Percentiles rank a stretch among this genome's conserved stretches.
phyloP scores from a whole-genome alignment of 495 filamentous ascomycete genomes.

The Aspergillus hancockii region DNA sequence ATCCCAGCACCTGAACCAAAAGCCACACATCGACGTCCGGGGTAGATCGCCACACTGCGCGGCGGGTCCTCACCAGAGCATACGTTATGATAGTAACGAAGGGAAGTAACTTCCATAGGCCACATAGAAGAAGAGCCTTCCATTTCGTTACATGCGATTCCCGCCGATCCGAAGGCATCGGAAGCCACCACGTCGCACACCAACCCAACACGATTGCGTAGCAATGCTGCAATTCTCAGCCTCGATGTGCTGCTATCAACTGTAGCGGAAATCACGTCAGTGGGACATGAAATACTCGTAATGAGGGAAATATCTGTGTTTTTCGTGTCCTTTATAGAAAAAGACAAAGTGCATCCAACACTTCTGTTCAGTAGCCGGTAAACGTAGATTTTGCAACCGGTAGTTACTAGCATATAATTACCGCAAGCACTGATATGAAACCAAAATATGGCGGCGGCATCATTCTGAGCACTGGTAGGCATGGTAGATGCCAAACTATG shows the following conservation, averaged over 20 bases:
- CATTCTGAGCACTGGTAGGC: slow-evolving; percentile 24
- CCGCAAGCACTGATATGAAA: slow-evolving; percentile 63
- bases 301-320: slow-evolving; percentile 43
- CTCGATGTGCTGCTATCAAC: slow-evolving; percentile 62
- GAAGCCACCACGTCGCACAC: slow-evolving; percentile 54
- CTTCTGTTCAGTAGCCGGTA: slow-evolving; percentile 51
- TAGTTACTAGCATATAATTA: slow-evolving; percentile 57
- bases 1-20: slow-evolving; percentile 70
- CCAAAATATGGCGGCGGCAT: slow-evolving; percentile 18
- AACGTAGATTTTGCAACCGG: slow-evolving; percentile 60
- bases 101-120: slow-evolving; percentile 27
- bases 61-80: slow-evolving; percentile 68
- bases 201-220: slow-evolving; percentile 63
- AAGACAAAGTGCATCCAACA: slow-evolving; percentile 14
- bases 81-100: slow-evolving; percentile 54
- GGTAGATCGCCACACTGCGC: slow-evolving; percentile 67
- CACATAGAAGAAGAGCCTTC: slow-evolving; percentile 15
- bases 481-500: slow-evolving; percentile 6
- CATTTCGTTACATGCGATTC: not conserved
- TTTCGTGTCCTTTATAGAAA: slow-evolving; percentile 13
- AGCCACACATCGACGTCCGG: slow-evolving; percentile 66
- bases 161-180: not conserved
- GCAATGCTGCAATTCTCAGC: slow-evolving; percentile 61
- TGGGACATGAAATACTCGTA: slow-evolving; percentile 59
- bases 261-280: slow-evolving; percentile 58